Evolutionary conservation across 495 filamentous ascomycete species (phyloP).

Genomic region (Neurospora tetrasperma): DNA sequence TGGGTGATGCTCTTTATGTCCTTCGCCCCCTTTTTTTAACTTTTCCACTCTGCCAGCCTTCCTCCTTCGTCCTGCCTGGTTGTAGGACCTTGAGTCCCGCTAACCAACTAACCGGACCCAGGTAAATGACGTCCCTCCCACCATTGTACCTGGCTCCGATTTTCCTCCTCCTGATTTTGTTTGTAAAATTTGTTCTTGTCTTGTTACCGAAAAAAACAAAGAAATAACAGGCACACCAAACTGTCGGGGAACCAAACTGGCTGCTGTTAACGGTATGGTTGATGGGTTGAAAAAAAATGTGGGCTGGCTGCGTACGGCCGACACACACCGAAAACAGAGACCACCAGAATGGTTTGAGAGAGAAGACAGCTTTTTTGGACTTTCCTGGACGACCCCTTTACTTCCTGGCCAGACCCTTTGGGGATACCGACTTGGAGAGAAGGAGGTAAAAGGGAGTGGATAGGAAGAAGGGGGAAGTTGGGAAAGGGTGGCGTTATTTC

Average conservation of each 20-base stretch:
- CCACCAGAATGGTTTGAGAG: constrained; percentile 38
- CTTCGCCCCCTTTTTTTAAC: neutral
- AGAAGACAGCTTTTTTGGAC: constrained; percentile 48
- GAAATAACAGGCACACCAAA: constrained; percentile 20
- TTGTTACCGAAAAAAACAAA: neutral
- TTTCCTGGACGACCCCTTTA: constrained; percentile 7
- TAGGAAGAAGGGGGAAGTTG: constrained; percentile 5
- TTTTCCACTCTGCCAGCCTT: neutral
- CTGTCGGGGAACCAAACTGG: constrained; percentile 36
- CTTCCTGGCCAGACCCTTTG: neutral
- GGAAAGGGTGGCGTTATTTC: neutral
- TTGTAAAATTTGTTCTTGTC: neutral
- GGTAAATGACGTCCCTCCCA: constrained; percentile 41
- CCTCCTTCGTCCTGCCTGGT: neutral
- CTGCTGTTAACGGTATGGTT: neutral
- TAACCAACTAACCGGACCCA: neutral
- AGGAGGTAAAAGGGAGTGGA: neutral
- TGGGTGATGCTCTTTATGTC: neutral
- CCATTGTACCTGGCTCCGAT: constrained; percentile 18
- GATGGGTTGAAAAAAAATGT: neutral
- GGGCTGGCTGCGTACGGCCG: neutral
- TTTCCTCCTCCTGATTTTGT: constrained; percentile 14
- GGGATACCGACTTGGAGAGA: neutral
- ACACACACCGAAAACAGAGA: neutral
- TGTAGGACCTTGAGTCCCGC: neutral